Evolutionary conservation across 1,284 basidiomycete species (phyloP).

Genomic region (Ceratobasidium sp.): DNA sequence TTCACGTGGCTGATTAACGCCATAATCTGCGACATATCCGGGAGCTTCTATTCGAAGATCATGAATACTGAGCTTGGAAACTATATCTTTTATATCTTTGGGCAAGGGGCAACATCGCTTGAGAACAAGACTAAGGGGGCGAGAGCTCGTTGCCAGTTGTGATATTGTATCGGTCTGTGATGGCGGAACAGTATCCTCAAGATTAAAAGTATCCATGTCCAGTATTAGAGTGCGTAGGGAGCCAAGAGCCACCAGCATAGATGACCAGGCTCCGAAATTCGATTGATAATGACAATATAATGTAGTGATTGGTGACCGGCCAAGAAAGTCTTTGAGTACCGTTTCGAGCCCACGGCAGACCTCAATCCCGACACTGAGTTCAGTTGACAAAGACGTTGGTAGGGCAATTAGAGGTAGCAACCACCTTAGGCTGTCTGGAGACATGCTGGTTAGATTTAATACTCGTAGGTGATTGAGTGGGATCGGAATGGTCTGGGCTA

Average conservation of each 20-base stretch:
- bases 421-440: neutral
- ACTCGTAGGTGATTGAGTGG: neutral
- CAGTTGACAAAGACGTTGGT: neutral
- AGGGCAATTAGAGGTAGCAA: neutral
- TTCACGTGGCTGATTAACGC: too few relatives aligned
- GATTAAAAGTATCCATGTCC: too few relatives aligned
- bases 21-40: neutral
- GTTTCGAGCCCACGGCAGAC: neutral
- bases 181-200: too few relatives aligned
- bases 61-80: neutral
- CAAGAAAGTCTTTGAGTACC: neutral
- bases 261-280: neutral
- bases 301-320: neutral
- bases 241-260: too few relatives aligned
- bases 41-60: neutral
- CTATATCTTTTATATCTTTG: neutral
- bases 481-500: too few relatives aligned
- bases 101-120: too few relatives aligned
- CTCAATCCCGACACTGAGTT: neutral
- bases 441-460: neutral
- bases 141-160: too few relatives aligned
- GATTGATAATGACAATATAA: neutral
- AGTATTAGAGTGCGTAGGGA: neutral
- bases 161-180: too few relatives aligned
- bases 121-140: too few relatives aligned